Evolutionary conservation across 805 yeast species (phyloP), one percentile per base, ranked within the genome.

Genomic region (Starmerella apis): DNA sequence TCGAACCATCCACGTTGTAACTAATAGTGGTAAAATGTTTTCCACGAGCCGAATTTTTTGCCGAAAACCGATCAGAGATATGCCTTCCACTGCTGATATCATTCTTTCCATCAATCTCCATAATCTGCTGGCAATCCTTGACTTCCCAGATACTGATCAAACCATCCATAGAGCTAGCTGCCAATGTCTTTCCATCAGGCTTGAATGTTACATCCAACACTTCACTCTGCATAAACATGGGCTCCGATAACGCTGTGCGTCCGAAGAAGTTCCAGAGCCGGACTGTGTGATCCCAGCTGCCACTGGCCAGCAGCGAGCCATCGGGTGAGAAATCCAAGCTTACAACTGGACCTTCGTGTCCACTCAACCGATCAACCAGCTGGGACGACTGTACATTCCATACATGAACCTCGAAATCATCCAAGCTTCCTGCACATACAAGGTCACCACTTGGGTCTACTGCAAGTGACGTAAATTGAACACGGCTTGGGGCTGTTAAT

Each of bases 341-440:
- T 1, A 95, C 85, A 3, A 92, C 81, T 0, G 98, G 98, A 2
- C 96, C 98, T 59, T 84, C 94, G 67, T 92, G 98, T 10, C 98
- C 98, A 4, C 88, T 71, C 45, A 92, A 71, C 14, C 85, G 76
- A 62, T 92, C 98, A 48, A 92, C 74, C 43, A 92, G 70, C 64
- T 88, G 96, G 1, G 94, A 82, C 0, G 96, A 88, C 70, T 92
- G 97, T 1, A 92, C 96, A 5, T 95, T 86, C 98, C 98, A 92
- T 30, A 92, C 86, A 62, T 84, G 88, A 52, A 92, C 84, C 51
- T 85, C 95, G 67, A 81, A 92, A 55, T 81, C 83, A 62, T 88
- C 96, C 38, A 80, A 72, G 3, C 96, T 84, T 1, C 96, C 96
- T 3, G 96, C 98, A 61, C 92, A 87, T 2, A 92, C 92, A 46